phyloP scores from a whole-genome alignment of 179 eudicot species.

The Pouteria campechiana region DNA sequence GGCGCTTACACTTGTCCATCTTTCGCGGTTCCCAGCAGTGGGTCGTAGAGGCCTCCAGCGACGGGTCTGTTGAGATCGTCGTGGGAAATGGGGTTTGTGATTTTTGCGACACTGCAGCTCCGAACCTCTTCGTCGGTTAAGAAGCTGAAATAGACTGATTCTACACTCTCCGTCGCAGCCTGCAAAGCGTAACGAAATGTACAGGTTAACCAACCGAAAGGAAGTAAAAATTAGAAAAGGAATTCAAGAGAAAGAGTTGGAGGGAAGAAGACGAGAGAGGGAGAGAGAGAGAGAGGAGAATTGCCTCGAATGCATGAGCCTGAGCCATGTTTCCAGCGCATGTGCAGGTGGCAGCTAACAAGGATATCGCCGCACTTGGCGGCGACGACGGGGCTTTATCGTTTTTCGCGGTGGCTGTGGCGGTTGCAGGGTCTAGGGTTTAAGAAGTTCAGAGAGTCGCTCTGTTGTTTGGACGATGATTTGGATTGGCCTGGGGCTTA shows the following conservation, averaged over 20 bases:
- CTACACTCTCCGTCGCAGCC: slow-evolving; percentile 53
- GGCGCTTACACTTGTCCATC: no score
- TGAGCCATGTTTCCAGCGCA: no score
- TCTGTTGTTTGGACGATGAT: no score
- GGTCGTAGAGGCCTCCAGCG: slow-evolving; percentile 79
- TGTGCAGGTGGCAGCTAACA: no score
- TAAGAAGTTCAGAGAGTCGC: no score
- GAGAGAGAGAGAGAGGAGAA: not conserved
- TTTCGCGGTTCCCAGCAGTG: slow-evolving; percentile 84
- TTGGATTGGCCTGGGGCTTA: no score
- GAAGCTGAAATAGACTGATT: slow-evolving; percentile 55
- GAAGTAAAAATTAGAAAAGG: not conserved
- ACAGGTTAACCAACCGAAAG: not conserved
- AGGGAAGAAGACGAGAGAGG: not conserved
- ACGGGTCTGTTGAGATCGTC: slow-evolving; percentile 30
- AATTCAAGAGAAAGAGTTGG: not conserved
- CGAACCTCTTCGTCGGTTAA: slow-evolving; percentile 65
- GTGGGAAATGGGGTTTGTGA: slow-evolving; percentile 48
- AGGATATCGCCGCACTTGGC: no score
- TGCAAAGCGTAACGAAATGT: slow-evolving; percentile 4
- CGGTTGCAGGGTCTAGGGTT: no score
- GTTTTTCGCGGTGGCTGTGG: no score
- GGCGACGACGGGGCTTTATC: no score
- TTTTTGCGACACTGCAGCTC: slow-evolving; percentile 47
- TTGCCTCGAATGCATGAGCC: slow-evolving; percentile 7